Evolutionary conservation across 163 green algal genomes (phyloP).

Genomic region (Chloroidium sp.): DNA sequence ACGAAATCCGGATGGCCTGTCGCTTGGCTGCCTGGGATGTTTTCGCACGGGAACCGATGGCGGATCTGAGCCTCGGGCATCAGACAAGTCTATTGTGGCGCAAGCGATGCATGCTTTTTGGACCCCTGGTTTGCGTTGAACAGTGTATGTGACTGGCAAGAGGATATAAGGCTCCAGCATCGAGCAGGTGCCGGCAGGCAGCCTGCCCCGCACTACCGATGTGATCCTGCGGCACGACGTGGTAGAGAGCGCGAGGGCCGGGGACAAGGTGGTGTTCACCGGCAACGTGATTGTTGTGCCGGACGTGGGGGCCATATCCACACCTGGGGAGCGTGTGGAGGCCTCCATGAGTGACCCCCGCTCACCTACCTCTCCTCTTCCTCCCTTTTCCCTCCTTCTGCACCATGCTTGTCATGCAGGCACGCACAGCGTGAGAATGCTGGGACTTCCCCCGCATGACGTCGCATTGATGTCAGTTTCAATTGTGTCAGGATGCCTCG

Average conservation of each 20-base stretch:
- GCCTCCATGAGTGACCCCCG: background rate
- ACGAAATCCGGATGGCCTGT: too few relatives aligned
- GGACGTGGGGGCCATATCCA: constrained; percentile 70
- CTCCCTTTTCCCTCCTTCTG: too few relatives aligned
- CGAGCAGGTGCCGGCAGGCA: constrained; percentile 81
- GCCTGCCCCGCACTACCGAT: constrained; percentile 89
- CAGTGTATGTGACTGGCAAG: background rate
- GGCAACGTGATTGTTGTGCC: constrained; percentile 90
- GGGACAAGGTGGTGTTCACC: constrained; percentile 87
- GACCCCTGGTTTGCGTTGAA: too few relatives aligned
- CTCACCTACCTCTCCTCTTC: too few relatives aligned
- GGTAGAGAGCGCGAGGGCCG: constrained; percentile 84
- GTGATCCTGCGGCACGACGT: constrained; percentile 89
- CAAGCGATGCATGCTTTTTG: too few relatives aligned
- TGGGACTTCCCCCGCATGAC: constrained; percentile 23
- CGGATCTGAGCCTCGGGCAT: too few relatives aligned
- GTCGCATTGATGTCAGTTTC: too few relatives aligned
- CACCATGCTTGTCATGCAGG: too few relatives aligned
- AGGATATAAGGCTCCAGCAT: background rate
- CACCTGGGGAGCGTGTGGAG: constrained; percentile 50
- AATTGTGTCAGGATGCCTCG: too few relatives aligned
- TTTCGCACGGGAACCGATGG: too few relatives aligned
- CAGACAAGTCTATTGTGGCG: too few relatives aligned
- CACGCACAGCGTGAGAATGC: background rate
- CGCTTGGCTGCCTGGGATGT: too few relatives aligned